phyloP scores from a whole-genome alignment of 1,284 basidiomycete genomes.

The Inonotus hispidus region DNA sequence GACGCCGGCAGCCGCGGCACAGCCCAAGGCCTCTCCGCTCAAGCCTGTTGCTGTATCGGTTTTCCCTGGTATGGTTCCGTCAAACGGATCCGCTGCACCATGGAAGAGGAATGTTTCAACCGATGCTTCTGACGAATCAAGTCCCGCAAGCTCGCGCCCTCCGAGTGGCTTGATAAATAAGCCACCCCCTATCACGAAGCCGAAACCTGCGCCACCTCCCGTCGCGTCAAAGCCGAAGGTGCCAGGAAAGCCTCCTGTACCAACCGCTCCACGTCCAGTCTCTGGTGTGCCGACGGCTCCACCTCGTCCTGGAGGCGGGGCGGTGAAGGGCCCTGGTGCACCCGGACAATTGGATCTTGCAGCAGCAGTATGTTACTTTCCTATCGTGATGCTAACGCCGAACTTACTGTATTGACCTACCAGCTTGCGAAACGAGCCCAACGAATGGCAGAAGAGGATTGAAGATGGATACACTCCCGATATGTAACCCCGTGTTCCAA shows the following conservation, averaged over 20 bases:
- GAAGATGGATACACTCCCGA: constrained; percentile 16
- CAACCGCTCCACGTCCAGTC: constrained; percentile 46
- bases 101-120: constrained; percentile 59
- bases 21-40: constrained; percentile 27
- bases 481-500: neutral
- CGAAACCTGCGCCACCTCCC: constrained; percentile 44
- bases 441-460: constrained; percentile 45
- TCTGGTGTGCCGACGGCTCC: constrained; percentile 23
- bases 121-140: constrained; percentile 32
- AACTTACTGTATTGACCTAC: constrained; percentile 10
- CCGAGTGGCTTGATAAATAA: constrained; percentile 43
- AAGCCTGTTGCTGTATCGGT: constrained; percentile 54
- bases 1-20: constrained; percentile 33
- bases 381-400: constrained; percentile 14
- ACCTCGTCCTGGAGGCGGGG: constrained; percentile 28
- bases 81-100: constrained; percentile 63
- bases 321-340: constrained; percentile 32
- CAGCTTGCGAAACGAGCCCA: constrained; percentile 72
- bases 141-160: constrained; percentile 52
- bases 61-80: constrained; percentile 62
- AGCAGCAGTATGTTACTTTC: constrained; percentile 53
- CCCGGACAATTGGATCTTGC: constrained; percentile 78
- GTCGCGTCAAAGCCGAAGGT: constrained; percentile 46
- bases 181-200: constrained; percentile 48
- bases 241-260: constrained; percentile 55